Conservation (phyloP, 345 rosid genomes). For the Litchi chinensis region DNA sequence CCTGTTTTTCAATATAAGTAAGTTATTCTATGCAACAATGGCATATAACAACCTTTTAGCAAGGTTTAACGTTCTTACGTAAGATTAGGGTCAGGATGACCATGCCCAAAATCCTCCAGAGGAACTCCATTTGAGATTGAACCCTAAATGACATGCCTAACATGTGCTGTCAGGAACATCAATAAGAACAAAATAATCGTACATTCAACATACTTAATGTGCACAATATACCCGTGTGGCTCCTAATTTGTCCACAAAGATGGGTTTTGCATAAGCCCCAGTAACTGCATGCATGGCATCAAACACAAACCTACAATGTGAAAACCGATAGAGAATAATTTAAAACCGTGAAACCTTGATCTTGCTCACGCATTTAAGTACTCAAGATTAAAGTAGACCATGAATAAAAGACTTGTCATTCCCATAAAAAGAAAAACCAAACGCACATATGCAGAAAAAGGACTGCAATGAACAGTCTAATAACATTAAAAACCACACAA, state of each 20-base stretch:
- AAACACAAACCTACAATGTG: conserved; percentile 61
- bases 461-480: background rate
- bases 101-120: conserved; percentile 92
- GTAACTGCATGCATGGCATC: conserved; percentile 99
- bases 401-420: background rate
- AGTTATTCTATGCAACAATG: conserved; percentile 14
- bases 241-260: conserved; percentile 84
- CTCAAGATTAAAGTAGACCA: conserved; percentile 1
- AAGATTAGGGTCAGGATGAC: conserved; percentile 98
- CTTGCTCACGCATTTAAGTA: conserved; percentile 9
- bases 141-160: conserved; percentile 53
- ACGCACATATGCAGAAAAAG: background rate
- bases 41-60: conserved; percentile 13
- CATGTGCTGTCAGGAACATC: conserved; percentile 26
- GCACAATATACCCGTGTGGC: conserved; percentile 56
- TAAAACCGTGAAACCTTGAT: background rate
- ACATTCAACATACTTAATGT: conserved; percentile 19
- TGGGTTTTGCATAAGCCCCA: conserved; percentile 94
- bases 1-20: conserved; percentile 44
- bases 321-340: conserved; percentile 7
- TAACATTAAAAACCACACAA: background rate
- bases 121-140: conserved; percentile 87
- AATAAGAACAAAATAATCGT: conserved; percentile 13
- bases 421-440: background rate
- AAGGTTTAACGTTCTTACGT: conserved; percentile 53